Conservation (phyloP, 768 basidiomycete species). For the Macrocybe gigantea region DNA sequence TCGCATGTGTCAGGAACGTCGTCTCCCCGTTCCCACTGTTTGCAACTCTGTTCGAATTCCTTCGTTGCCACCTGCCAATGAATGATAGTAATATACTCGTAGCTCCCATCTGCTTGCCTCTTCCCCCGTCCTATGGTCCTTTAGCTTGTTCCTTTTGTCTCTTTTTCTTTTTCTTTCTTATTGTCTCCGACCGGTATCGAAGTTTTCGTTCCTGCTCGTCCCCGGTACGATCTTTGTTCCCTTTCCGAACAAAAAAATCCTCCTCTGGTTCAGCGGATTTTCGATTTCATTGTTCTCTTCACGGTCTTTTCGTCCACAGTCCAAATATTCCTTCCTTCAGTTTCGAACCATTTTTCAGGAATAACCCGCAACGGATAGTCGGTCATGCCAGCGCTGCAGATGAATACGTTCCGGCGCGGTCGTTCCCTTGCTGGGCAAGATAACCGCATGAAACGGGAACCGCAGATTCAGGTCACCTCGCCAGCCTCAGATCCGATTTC, state of each 20-base stretch:
- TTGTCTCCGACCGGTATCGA: slow-evolving; percentile 8
- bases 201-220: slow-evolving; percentile 14
- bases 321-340: not conserved
- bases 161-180: slow-evolving; percentile 8
- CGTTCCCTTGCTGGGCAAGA: not conserved
- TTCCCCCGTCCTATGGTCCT: slow-evolving; percentile 8
- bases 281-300: too few relatives aligned
- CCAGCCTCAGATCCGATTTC: not conserved
- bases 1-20: too few relatives aligned
- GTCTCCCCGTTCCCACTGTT: too few relatives aligned
- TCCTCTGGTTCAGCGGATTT: too few relatives aligned
- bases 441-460: not conserved
- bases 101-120: slow-evolving; percentile 5
- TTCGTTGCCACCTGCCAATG: too few relatives aligned
- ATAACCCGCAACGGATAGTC: not conserved
- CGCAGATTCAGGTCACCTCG: too few relatives aligned
- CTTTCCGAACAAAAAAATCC: too few relatives aligned
- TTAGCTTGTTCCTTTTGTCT: slow-evolving; percentile 8
- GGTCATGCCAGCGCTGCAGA: not conserved
- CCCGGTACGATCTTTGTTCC: too few relatives aligned
- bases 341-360: not conserved
- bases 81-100: slow-evolving; percentile 1
- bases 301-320: not conserved
- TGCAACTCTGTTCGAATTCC: too few relatives aligned
- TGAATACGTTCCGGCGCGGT: not conserved